Conservation (phyloP, 257 asterid genomes). For the Capsicum chinense region DNA sequence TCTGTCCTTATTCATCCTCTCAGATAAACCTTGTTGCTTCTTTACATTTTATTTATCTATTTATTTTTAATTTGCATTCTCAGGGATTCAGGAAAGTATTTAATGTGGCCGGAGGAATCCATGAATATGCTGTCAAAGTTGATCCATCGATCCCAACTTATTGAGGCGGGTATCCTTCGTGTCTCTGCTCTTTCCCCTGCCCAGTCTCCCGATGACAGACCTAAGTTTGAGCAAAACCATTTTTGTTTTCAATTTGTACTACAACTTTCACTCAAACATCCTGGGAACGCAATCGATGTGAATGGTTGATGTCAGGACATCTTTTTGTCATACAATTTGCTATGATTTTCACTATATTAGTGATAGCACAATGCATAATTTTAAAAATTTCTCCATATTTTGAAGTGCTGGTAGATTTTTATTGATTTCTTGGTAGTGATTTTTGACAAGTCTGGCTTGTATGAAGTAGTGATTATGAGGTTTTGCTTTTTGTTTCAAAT, state of each 20-base stretch:
- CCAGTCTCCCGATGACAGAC: not conserved
- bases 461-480: not conserved
- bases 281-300: not conserved
- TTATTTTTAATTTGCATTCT: constrained; percentile 13
- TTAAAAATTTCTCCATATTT: not conserved
- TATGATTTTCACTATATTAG: constrained; percentile 9
- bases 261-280: constrained; percentile 1
- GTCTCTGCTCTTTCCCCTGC: constrained; percentile 12
- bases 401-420: not conserved
- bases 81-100: constrained; percentile 88
- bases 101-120: constrained; percentile 94
- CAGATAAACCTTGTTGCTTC: not conserved
- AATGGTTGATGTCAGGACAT: constrained; percentile 24
- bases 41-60: not conserved
- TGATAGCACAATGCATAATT: not conserved
- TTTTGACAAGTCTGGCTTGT: not conserved
- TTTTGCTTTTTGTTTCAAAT: constrained; percentile 10
- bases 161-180: constrained; percentile 40
- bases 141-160: constrained; percentile 88
- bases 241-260: not conserved
- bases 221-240: constrained; percentile 18
- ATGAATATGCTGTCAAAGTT: constrained; percentile 73
- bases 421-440: not conserved
- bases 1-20: not conserved
- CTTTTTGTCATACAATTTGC: not conserved